Percentiles rank a stretch among this genome's conserved stretches.
These are phyloP conservation scores for Diaporthe ilicicola DNA, from an alignment of 2,329 filamentous ascomycete species.

Conservation along the genomic window DNA sequence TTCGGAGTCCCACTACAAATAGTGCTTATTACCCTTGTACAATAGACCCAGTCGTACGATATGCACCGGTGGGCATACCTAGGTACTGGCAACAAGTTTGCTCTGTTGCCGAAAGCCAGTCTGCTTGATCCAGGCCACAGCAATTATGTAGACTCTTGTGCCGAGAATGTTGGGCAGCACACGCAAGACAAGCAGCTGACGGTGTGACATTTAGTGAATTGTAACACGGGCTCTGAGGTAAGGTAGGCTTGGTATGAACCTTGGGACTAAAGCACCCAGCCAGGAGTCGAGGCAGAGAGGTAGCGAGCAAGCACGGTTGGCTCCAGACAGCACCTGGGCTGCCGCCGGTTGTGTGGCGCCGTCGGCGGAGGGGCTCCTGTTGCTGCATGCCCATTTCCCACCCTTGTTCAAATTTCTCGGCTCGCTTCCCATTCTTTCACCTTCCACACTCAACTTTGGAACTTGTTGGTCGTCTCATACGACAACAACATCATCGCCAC, in stretches of 20 bases:
- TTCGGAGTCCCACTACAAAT: slow-evolving; percentile 17
- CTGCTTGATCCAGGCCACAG: neutral
- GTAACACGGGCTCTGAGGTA: slow-evolving; percentile 11
- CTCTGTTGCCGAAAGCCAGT: neutral
- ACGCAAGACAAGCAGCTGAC: slow-evolving; percentile 29
- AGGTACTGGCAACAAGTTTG: neutral
- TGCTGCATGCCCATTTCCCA: slow-evolving; percentile 28
- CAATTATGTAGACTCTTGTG: slow-evolving; percentile 7
- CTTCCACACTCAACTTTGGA: slow-evolving; percentile 12
- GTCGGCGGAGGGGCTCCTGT: slow-evolving; percentile 24
- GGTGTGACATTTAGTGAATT: slow-evolving; percentile 25
- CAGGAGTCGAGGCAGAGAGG: slow-evolving; percentile 7
- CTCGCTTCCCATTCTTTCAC: slow-evolving; percentile 28
- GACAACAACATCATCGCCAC: slow-evolving; percentile 8
- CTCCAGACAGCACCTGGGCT: slow-evolving; percentile 9
- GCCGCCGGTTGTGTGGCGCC: slow-evolving; percentile 19
- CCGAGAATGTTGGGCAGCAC: slow-evolving; percentile 14
- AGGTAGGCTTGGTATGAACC: slow-evolving; percentile 10
- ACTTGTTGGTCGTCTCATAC: slow-evolving; percentile 1
- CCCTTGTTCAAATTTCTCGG: slow-evolving; percentile 30
- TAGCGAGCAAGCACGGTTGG: slow-evolving; percentile 10
- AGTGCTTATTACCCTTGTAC: slow-evolving; percentile 8
- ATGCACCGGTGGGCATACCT: neutral
- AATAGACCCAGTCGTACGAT: neutral
- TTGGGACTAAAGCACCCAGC: slow-evolving; percentile 17